Evolutionary conservation across 1,284 basidiomycete genomes (phyloP), one percentile per base, ranked within the genome.

Genomic region (Pseudozyma thailandica): DNA sequence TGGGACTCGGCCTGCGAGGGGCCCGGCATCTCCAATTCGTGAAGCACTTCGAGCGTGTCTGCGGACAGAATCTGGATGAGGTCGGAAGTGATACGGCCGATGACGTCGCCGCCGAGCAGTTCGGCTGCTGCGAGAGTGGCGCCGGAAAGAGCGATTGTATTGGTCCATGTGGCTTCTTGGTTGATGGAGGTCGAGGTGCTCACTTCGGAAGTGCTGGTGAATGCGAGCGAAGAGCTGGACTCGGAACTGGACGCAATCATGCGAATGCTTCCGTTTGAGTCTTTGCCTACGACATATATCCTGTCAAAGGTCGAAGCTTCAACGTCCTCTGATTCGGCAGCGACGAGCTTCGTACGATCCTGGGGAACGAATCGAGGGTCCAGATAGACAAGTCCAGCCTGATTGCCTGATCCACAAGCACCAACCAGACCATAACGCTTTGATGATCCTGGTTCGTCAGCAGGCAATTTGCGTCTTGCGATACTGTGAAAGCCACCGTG

Each of bases 351-450:
- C 2, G 55, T 53, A 12, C 59, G 50, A 4, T 42, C 10, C 27
- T 55, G 52, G 1, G 66, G 60, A 3, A 52, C 47, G 27, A 64
- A 64, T 15, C 57, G 15, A 3, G 68, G 68, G 51, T 71, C 68
- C 10, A 71, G 27, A 10, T 71, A 71, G 8, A 57, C 61, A 5
- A 71, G 39, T 6, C 61, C 68, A 21, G 68, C 61, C 41, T 71
- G 68, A n/a, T 51, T 71, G 8, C 68, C 68, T 3, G 57, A 56
- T 6, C 68, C 68, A 44, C 53, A 58, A 3, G 61, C 56, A 15
- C 52, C 68, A 7, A 71, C 68, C 35, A 71, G 15, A 1, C 20
- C 57, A 39, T 61, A 44, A 10, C 61, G 52, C 33, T 58, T 59
- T 10, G 50, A 52, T 6, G 52, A 47, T 3, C 60, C 61, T 0